Percentiles rank a stretch among this genome's conserved stretches.
Evolutionary conservation across 306 rosid genomes (phyloP).

Genomic region (Delonix regia): DNA sequence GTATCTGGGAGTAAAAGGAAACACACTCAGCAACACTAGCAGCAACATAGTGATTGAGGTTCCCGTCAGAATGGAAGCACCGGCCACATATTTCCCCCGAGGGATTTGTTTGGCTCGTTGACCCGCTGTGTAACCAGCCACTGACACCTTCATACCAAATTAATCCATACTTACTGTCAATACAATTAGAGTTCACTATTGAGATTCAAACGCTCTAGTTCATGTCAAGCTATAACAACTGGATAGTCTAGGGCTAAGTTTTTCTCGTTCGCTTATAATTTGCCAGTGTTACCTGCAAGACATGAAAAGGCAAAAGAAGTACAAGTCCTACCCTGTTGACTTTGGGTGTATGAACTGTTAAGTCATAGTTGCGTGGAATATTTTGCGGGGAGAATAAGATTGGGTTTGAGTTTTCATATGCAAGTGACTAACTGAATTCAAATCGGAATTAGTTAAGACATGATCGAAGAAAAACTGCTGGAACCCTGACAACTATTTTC

Average conservation of each 20-base stretch:
- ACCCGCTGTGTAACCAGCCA: constrained; percentile 95
- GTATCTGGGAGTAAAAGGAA: constrained; percentile 93
- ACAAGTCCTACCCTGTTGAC: neutral
- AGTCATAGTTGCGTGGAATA: neutral
- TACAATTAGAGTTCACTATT: too few relatives aligned
- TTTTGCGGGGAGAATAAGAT: neutral
- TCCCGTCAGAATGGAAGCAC: constrained; percentile 81
- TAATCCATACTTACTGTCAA: neutral
- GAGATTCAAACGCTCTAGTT: neutral
- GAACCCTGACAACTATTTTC: too few relatives aligned
- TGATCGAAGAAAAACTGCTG: neutral
- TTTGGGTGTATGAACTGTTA: neutral
- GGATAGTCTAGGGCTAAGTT: too few relatives aligned
- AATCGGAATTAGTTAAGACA: neutral
- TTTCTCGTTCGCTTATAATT: too few relatives aligned
- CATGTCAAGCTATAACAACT: too few relatives aligned
- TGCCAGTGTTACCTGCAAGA: too few relatives aligned
- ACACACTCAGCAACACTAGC: constrained; percentile 63
- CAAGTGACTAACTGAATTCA: neutral
- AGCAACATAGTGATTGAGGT: constrained; percentile 77
- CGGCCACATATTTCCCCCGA: constrained; percentile 76
- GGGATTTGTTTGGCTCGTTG: constrained; percentile 92
- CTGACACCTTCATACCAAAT: constrained; percentile 49
- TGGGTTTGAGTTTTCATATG: neutral
- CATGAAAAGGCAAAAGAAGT: neutral